Conservation (phyloP, 352 stramenopile genomes). For the Aphanomyces stellatus region DNA sequence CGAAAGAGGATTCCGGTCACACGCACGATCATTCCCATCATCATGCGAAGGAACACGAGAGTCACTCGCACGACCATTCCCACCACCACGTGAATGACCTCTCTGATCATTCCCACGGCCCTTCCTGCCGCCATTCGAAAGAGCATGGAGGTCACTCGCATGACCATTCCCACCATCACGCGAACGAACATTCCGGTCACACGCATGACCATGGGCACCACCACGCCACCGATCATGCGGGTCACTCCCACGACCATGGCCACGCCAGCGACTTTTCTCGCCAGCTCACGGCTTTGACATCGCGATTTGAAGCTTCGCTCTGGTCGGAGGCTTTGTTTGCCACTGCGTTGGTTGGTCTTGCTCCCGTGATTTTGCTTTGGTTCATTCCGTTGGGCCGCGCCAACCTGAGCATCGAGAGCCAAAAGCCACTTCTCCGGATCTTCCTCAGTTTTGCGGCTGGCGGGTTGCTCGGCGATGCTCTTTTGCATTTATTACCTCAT, state of each 20-base stretch:
- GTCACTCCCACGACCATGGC: neutral
- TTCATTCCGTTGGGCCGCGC: constrained; percentile 52
- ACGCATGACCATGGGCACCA: constrained; percentile 3
- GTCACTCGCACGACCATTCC: too few relatives aligned
- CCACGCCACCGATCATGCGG: too few relatives aligned
- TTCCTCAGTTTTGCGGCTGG: constrained; percentile 86
- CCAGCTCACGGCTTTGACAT: too few relatives aligned
- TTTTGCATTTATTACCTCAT: constrained; percentile 87
- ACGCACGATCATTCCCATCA: neutral
- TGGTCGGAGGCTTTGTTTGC: constrained; percentile 61
- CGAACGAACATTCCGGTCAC: too few relatives aligned
- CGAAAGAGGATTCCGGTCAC: constrained; percentile 22
- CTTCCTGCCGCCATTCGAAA: too few relatives aligned
- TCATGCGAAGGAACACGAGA: neutral
- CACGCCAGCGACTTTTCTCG: neutral
- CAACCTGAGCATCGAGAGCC: constrained; percentile 34
- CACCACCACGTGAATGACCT: too few relatives aligned
- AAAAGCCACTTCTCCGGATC: constrained; percentile 65
- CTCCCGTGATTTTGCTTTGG: constrained; percentile 57
- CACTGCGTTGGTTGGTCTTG: constrained; percentile 59
- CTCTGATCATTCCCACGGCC: too few relatives aligned
- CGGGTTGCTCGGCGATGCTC: constrained; percentile 81
- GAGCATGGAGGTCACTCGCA: too few relatives aligned
- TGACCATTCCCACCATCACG: neutral
- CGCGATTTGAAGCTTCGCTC: constrained; percentile 36